Percentiles rank a stretch among this genome's conserved stretches.
These are phyloP conservation scores for Prinsepia uniflora DNA, from an alignment of 306 rosid genomes.

Conservation along the genomic window DNA sequence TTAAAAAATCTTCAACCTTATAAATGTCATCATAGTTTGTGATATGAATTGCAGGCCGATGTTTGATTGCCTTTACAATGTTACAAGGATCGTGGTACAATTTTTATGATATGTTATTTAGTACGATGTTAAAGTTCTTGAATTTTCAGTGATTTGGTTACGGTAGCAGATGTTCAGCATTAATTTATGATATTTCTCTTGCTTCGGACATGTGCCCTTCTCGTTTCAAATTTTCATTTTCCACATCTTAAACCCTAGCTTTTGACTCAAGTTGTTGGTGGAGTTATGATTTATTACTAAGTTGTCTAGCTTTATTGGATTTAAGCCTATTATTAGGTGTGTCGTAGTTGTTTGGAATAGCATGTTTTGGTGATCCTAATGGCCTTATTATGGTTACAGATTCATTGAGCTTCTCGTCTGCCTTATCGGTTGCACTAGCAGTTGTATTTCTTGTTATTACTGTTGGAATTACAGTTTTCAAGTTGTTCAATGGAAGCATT, in stretches of 20 bases:
- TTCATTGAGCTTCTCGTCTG: slow-evolving; percentile 84
- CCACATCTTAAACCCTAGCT: not conserved
- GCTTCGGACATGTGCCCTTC: not conserved
- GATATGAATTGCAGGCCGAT: not conserved
- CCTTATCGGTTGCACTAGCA: slow-evolving; percentile 78
- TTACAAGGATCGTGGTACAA: not conserved
- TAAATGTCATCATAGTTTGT: not conserved
- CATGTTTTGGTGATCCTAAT: slow-evolving; percentile 19
- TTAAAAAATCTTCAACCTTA: not conserved
- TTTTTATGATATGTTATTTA: not conserved
- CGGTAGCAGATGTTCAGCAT: not conserved
- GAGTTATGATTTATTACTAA: not conserved
- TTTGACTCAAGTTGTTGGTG: slow-evolving; percentile 1
- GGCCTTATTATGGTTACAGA: slow-evolving; percentile 53
- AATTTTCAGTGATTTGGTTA: not conserved
- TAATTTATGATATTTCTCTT: not conserved
- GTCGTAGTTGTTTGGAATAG: not conserved
- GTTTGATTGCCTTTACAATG: not conserved
- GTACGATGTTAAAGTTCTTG: not conserved
- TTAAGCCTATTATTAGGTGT: slow-evolving; percentile 8
- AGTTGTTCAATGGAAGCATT: slow-evolving; percentile 64
- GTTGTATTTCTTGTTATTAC: slow-evolving; percentile 78
- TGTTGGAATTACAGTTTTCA: slow-evolving; percentile 68
- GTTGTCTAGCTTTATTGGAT: slow-evolving; percentile 1
- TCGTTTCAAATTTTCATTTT: not conserved